Evolutionary conservation across 768 basidiomycete genomes (phyloP).

Genomic region (Leucogyrophana mollusca): DNA sequence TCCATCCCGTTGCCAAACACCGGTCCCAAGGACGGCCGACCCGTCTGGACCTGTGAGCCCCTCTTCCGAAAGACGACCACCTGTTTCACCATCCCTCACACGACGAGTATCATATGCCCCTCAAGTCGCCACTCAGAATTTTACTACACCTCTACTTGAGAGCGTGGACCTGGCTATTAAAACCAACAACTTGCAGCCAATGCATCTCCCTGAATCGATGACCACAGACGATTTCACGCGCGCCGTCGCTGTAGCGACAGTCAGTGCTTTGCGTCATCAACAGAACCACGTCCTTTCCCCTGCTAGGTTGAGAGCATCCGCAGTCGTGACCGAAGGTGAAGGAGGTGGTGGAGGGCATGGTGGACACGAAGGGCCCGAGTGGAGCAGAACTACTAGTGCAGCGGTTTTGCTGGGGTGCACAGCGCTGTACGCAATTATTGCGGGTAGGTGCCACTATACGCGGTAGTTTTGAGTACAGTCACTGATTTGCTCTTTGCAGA

Average conservation of each 20-base stretch:
- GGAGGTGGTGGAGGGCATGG: conserved; percentile 59
- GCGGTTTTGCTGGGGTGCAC: conserved; percentile 90
- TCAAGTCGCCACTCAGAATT: conserved; percentile 29
- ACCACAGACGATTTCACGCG: conserved; percentile 89
- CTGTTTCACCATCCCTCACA: conserved; percentile 43
- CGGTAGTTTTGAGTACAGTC: neutral
- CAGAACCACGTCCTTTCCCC: conserved; percentile 53
- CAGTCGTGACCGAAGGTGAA: conserved; percentile 35
- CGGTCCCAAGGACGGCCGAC: conserved; percentile 30
- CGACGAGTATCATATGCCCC: conserved; percentile 60
- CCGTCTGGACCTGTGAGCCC: conserved; percentile 13
- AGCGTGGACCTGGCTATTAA: conserved; percentile 79
- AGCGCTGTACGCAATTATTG: conserved; percentile 90
- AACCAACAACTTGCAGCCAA: conserved; percentile 42
- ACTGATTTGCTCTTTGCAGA: too few species aligned
- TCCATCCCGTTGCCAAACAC: conserved; percentile 39
- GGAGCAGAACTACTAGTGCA: conserved; percentile 89
- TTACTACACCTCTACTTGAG: conserved; percentile 63
- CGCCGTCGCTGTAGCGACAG: conserved; percentile 92
- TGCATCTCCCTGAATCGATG: conserved; percentile 62
- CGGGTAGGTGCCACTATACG: too few species aligned
- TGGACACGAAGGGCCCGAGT: conserved; percentile 94
- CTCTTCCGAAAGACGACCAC: conserved; percentile 14
- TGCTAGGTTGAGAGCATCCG: conserved; percentile 43
- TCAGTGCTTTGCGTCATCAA: conserved; percentile 84